Evolutionary conservation across 192 early-diverging fungal species (phyloP).

Genomic region (Mortierella antarctica): DNA sequence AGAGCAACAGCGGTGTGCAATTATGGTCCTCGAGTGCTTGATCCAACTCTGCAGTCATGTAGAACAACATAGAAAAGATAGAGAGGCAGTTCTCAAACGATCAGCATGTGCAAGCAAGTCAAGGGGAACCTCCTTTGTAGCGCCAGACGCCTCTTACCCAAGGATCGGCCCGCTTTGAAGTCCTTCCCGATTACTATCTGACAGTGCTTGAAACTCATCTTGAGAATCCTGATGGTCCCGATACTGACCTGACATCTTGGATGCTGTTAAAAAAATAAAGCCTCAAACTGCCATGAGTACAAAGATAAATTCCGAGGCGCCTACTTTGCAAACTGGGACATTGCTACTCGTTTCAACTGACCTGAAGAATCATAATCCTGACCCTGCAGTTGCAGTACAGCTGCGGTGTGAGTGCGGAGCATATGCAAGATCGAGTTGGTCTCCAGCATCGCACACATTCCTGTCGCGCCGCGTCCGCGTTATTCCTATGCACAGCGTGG

Average conservation of each 20-base stretch:
- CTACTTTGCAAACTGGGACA: no score
- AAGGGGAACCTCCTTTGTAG: neutral
- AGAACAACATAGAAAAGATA: neutral
- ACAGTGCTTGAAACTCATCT: slow-evolving; percentile 47
- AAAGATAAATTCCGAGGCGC: no score
- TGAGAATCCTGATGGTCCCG: slow-evolving; percentile 51
- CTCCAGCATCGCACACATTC: slow-evolving; percentile 50
- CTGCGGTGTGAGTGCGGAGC: slow-evolving; percentile 30
- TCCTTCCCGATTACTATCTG: slow-evolving; percentile 54
- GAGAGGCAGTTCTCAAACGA: neutral
- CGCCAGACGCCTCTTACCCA: slow-evolving; percentile 6
- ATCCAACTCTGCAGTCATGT: slow-evolving; percentile 28
- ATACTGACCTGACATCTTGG: slow-evolving; percentile 55
- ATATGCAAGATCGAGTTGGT: slow-evolving; percentile 42
- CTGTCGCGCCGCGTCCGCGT: slow-evolving; percentile 11
- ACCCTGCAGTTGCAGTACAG: slow-evolving; percentile 55
- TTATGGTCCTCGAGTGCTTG: slow-evolving; percentile 29
- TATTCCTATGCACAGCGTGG: slow-evolving; percentile 32
- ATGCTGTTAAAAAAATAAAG: slow-evolving; percentile 11
- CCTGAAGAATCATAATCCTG: slow-evolving; percentile 50
- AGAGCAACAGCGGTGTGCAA: slow-evolving; percentile 37
- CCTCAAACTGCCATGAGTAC: neutral
- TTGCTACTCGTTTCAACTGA: neutral
- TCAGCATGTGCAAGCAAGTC: neutral
- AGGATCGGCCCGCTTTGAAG: slow-evolving; percentile 29